Conservation (phyloP, 2,329 filamentous ascomycete species). For the Colletotrichum sp. region DNA sequence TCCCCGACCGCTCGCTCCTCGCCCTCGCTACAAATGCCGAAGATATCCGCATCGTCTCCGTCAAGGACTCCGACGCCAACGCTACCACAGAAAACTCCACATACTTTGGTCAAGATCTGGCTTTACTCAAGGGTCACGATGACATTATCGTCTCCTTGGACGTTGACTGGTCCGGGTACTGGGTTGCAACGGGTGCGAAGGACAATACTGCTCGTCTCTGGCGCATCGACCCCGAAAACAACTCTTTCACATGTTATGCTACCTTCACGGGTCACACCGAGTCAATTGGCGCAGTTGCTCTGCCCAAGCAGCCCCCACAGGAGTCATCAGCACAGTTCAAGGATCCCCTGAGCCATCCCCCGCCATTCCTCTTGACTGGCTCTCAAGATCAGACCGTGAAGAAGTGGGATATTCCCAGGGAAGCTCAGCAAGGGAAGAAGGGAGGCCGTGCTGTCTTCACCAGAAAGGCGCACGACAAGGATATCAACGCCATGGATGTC, state of each 20-base stretch:
- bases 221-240: constrained; percentile 78
- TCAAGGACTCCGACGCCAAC: constrained; percentile 47
- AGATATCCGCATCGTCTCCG: constrained; percentile 85
- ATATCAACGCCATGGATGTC: constrained; percentile 93
- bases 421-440: constrained; percentile 50
- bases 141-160: constrained; percentile 97
- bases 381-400: constrained; percentile 97
- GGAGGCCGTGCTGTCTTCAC: constrained; percentile 78
- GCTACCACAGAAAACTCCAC: constrained; percentile 34
- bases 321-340: constrained; percentile 72
- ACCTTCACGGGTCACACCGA: constrained; percentile 92
- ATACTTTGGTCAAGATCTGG: constrained; percentile 91
- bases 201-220: constrained; percentile 94
- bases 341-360: constrained; percentile 79
- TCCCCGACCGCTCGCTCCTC: constrained; percentile 79
- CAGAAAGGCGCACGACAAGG: constrained; percentile 96
- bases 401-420: constrained; percentile 80
- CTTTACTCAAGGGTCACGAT: constrained; percentile 84
- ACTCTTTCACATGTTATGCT: constrained; percentile 80
- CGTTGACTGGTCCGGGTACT: constrained; percentile 95
- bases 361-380: constrained; percentile 85
- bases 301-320: constrained; percentile 74
- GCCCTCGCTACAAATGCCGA: constrained; percentile 96
- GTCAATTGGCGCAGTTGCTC: constrained; percentile 86
- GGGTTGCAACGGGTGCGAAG: constrained; percentile 95